Base-by-base conservation (phyloP, 1,139 yeast species). In the Candida glucosophila region DNA sequence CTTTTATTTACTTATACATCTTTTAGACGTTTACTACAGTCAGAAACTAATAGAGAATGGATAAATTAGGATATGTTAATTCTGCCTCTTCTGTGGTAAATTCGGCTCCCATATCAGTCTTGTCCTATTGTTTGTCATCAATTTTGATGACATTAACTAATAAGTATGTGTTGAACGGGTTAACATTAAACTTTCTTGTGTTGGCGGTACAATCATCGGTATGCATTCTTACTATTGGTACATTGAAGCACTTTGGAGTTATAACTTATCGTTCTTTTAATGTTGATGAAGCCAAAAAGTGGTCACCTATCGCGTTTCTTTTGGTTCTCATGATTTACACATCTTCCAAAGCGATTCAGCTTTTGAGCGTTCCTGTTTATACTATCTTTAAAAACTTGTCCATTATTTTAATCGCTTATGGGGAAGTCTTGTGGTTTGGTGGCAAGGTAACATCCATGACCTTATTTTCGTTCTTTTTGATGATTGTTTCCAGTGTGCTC, bases 101-200 rank as follows among this genome's bases (percentile, higher is more conserved):
- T 66, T 77, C 85, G 33, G 94, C 90, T 15, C 88, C 92, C 12
- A 67, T 83, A 40, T 86, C 96, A 30, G 83, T 88, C 43, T 55
- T 77, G 36, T 71, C 85, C 21, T 90, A 90, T 72, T 90, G 97
- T 67, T 68, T 72, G 32, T 81, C 97, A 15, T 90, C 97, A 14
- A 88, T 90, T 44, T 61, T 88, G 55, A 90, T 90, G 98, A 90
- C 98, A n/a, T 83, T 88, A 36, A 88, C 97, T 35, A 90, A 90
- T 69, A 90, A 90, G 61, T 86, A 76, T 51, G 97, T 90, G 34
- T 77, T 90, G 32, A 77, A 88, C 24, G 90, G 88, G 23, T 68
- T 71, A 36, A 58, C 68, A 29, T 73, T 90, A 71, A 85, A 86
- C 64, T 86, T 86, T 52, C 77, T 90, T 47, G 69, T 90, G 50